Evolutionary conservation across 2,329 filamentous ascomycete species (phyloP).

Genomic region (Cladosporium sp.): DNA sequence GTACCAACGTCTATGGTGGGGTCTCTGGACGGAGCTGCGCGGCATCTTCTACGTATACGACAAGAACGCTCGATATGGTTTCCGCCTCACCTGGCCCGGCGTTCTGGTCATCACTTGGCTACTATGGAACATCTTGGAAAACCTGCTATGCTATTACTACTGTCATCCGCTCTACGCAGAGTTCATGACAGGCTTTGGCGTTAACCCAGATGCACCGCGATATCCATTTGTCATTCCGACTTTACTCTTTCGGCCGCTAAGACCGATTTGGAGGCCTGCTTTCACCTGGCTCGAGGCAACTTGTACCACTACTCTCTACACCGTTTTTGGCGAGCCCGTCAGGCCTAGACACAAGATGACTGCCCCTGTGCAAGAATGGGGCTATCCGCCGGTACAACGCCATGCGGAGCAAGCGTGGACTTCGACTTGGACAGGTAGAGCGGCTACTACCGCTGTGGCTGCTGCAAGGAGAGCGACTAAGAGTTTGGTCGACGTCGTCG

Average conservation of each 20-base stretch:
- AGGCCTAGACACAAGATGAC: not conserved
- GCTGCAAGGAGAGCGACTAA: conserved; percentile 3
- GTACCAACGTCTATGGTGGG: conserved; percentile 24
- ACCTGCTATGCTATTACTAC: conserved; percentile 34
- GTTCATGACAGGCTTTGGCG: conserved; percentile 47
- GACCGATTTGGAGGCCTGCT: conserved; percentile 34
- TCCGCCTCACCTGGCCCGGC: conserved; percentile 37
- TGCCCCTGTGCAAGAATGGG: not conserved
- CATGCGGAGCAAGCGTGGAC: conserved; percentile 3
- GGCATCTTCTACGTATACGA: conserved; percentile 26
- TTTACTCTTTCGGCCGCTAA: conserved; percentile 43
- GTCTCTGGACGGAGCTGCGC: conserved; percentile 28
- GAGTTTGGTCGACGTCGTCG: conserved; percentile 19
- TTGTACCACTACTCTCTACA: not conserved
- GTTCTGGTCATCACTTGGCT: conserved; percentile 39
- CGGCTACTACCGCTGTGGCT: conserved; percentile 15
- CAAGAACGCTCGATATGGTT: conserved; percentile 15
- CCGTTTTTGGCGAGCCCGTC: conserved; percentile 8
- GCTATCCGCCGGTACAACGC: too few relatives aligned
- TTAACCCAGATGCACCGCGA: conserved; percentile 48
- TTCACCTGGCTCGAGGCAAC: conserved; percentile 14
- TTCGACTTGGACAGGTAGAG: conserved; percentile 14
- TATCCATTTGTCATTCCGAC: conserved; percentile 55
- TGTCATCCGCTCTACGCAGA: conserved; percentile 48
- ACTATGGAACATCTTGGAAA: conserved; percentile 43